Percentiles rank a stretch among this genome's conserved stretches.
These are phyloP conservation scores for Botrytis aclada DNA, from an alignment of 2,329 filamentous ascomycete species.

Conservation along the genomic window DNA sequence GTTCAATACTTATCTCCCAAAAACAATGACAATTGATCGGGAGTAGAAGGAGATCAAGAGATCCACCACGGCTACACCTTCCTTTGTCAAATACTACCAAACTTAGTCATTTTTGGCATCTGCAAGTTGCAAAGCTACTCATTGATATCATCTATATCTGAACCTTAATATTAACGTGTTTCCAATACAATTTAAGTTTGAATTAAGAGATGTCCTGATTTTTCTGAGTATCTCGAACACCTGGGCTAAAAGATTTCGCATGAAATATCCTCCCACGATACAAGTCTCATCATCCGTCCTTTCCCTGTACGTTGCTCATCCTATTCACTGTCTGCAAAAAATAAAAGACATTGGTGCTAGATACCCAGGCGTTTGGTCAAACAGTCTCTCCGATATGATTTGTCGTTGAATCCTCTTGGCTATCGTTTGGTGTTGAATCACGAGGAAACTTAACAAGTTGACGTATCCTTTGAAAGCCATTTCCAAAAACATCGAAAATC, in stretches of 20 bases:
- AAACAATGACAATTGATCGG: neutral
- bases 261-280: neutral
- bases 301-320: neutral
- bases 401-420: accelerated
- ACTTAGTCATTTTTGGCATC: neutral
- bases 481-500: neutral
- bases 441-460: neutral
- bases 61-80: neutral
- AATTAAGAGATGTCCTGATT: accelerated
- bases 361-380: neutral
- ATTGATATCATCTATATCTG: no score
- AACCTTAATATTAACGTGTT: neutral
- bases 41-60: neutral
- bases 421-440: neutral
- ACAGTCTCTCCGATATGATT: neutral
- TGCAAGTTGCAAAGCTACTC: neutral
- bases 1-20: neutral
- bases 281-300: neutral
- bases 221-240: neutral
- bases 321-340: neutral
- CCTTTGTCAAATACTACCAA: neutral
- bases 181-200: neutral
- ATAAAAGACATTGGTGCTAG: no score
- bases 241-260: neutral
- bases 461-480: neutral